Conservation (phyloP, 306 rosid genomes). For the Dalbergia cochinchinensis region DNA sequence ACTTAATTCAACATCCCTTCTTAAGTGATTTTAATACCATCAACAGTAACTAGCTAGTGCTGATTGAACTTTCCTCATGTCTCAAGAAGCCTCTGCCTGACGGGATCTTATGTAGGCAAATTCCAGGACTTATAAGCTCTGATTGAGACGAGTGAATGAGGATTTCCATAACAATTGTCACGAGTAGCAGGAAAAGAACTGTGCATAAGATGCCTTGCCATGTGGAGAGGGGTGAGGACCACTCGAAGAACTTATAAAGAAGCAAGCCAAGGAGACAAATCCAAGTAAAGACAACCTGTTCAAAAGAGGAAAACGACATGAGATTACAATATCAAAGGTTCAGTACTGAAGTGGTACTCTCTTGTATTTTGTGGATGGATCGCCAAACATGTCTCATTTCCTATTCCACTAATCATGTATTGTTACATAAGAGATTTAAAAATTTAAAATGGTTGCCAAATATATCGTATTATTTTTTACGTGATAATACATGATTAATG, state of each 20-base stretch:
- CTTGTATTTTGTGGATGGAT: no score
- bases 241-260: slow-evolving; percentile 46
- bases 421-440: no score
- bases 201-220: slow-evolving; percentile 72
- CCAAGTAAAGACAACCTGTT: slow-evolving; percentile 72
- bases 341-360: no score
- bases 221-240: slow-evolving; percentile 69
- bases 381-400: no score
- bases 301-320: no score
- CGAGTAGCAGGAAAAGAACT: slow-evolving; percentile 55
- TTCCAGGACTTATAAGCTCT: slow-evolving; percentile 52
- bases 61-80: slow-evolving; percentile 38
- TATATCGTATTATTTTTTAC: no score
- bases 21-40: no score
- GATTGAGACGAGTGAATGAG: slow-evolving; percentile 75
- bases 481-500: no score
- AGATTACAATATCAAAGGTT: background rate
- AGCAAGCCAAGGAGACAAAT: slow-evolving; percentile 55
- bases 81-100: slow-evolving; percentile 61
- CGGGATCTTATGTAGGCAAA: slow-evolving; percentile 55
- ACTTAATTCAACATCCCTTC: no score
- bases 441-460: no score
- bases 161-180: slow-evolving; percentile 67
- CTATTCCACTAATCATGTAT: no score
- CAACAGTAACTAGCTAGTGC: background rate